phyloP scores from a whole-genome alignment of 208 protist species.

The Jaenimonas drosophilae region DNA sequence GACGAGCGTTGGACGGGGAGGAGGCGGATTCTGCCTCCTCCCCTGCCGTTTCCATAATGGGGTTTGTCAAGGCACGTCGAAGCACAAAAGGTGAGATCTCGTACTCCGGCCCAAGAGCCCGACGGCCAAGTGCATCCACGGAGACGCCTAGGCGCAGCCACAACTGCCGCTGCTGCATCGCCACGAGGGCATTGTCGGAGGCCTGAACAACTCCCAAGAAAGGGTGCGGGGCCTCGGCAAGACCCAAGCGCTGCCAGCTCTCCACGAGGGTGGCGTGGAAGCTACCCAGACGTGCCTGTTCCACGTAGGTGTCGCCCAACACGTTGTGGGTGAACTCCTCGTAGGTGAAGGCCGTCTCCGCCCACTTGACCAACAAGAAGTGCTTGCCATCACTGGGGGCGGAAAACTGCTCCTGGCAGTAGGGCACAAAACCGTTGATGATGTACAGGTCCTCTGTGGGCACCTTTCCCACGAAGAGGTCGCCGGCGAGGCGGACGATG shows the following conservation, averaged over 20 bases:
- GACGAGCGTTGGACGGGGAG: neutral
- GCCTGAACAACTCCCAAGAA: slow-evolving; percentile 45
- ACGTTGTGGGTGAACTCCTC: slow-evolving; percentile 10
- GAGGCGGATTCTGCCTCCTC: neutral
- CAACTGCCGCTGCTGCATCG: slow-evolving; percentile 51
- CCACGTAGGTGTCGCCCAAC: slow-evolving; percentile 25
- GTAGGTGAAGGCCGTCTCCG: slow-evolving; percentile 6
- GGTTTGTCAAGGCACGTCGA: slow-evolving; percentile 2
- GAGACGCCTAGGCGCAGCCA: slow-evolving; percentile 40
- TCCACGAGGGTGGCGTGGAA: slow-evolving; percentile 12
- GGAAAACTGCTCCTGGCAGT: slow-evolving; percentile 29
- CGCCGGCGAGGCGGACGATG: slow-evolving; percentile 14
- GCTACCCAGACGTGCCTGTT: slow-evolving; percentile 10
- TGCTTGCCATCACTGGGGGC: slow-evolving; percentile 15
- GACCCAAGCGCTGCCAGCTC: slow-evolving; percentile 13
- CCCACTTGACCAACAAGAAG: slow-evolving; percentile 39
- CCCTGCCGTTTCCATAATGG: slow-evolving; percentile 6
- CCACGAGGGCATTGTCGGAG: slow-evolving; percentile 55
- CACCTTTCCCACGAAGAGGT: slow-evolving; percentile 32
- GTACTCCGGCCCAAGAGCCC: neutral
- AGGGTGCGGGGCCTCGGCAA: slow-evolving; percentile 12
- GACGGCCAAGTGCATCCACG: slow-evolving; percentile 8
- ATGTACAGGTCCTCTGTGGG: slow-evolving; percentile 17
- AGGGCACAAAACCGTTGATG: slow-evolving; percentile 46
- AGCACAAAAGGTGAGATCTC: slow-evolving; percentile 7